Evolutionary conservation across 345 rosid genomes (phyloP), one percentile per base, ranked within the genome.

Genomic region (Capsella bursapastoris): DNA sequence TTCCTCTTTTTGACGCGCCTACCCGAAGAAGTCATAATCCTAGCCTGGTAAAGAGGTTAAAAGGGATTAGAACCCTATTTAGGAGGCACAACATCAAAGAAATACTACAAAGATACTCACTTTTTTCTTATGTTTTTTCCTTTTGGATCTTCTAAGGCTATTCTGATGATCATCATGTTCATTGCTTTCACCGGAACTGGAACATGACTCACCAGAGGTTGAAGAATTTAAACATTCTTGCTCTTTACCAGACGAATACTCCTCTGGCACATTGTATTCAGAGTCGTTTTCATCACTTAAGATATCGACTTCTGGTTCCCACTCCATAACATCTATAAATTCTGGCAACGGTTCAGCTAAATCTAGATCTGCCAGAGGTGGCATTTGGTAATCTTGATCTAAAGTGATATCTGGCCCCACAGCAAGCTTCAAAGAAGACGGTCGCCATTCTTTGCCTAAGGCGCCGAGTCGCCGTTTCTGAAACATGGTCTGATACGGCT

Each of bases 401-500:
- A 90, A 81, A 82, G 85, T 96, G 80, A 92, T 82, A 80, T 92
- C 94, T 15, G 98, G 96, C 77, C 98, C 99, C 59, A 87, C 83
- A 53, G 95, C 79, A 79, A 96, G 84, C 70, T 86, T 90, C 60
- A 86, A 73, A 64, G 89, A 78, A 82, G 90, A 76, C 67, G 97
- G 98, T 67, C 79, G 86, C 98, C 98, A 96, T 82, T 96, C 99
- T 48, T 86, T 72, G 63, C 97, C 97, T 74, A 96, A 75, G 81
- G 98, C 90, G 43, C 96, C 98, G 57, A 96, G 83, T 9, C 99
- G 84, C 43, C 98, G 87, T 80, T 86, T 84, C 83, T 96, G 99
- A 89, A 88, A 96, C 90, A 84, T 87, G 73, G 90, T 90, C 82
- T 96, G 99, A 76, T 92, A 96, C 68, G 97, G 98, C 79, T 96